A percentile compares a stretch with the other conserved stretches of the same genome.
phyloP scores from a whole-genome alignment of 2,329 filamentous ascomycete genomes.

The Penicillium sp. region DNA sequence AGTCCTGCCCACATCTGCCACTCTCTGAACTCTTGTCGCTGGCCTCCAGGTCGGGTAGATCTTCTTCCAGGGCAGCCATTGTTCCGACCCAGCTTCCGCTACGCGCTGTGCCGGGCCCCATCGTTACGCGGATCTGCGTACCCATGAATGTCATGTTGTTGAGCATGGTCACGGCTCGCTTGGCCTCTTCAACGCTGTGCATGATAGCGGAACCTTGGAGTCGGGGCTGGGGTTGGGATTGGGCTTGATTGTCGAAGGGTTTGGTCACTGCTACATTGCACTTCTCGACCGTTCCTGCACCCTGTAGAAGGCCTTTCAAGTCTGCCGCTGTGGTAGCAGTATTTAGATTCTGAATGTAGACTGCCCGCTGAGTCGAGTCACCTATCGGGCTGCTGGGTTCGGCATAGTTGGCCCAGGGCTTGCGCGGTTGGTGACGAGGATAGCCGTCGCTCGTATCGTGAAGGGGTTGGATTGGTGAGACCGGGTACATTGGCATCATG shows the following conservation, averaged over 20 bases:
- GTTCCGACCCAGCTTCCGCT: slow-evolving; percentile 14
- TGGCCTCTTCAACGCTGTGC: slow-evolving; percentile 35
- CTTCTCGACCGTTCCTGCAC: slow-evolving; percentile 30
- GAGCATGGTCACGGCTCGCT: slow-evolving; percentile 32
- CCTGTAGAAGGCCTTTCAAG: slow-evolving; percentile 30
- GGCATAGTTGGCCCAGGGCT: slow-evolving; percentile 8
- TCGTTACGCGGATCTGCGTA: slow-evolving; percentile 32
- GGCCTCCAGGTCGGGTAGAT: neutral
- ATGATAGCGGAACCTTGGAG: slow-evolving; percentile 29
- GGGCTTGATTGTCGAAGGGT: slow-evolving; percentile 21
- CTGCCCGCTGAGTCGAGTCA: slow-evolving; percentile 17
- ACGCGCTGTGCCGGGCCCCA: slow-evolving; percentile 23
- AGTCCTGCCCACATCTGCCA: neutral
- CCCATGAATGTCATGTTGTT: slow-evolving; percentile 37
- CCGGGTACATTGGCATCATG: slow-evolving; percentile 30
- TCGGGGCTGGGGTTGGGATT: slow-evolving; percentile 19
- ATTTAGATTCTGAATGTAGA: slow-evolving; percentile 32
- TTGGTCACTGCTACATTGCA: slow-evolving; percentile 33
- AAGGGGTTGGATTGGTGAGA: slow-evolving; percentile 23
- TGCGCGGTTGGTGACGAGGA: slow-evolving; percentile 4
- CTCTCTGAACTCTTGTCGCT: slow-evolving; percentile 2
- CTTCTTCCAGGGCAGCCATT: slow-evolving; percentile 5
- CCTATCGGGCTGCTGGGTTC: slow-evolving; percentile 6
- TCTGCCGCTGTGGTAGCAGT: slow-evolving; percentile 28
- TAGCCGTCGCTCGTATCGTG: slow-evolving; percentile 8